Conservation (phyloP, 345 rosid species). For the Eucalyptus shirleyi region DNA sequence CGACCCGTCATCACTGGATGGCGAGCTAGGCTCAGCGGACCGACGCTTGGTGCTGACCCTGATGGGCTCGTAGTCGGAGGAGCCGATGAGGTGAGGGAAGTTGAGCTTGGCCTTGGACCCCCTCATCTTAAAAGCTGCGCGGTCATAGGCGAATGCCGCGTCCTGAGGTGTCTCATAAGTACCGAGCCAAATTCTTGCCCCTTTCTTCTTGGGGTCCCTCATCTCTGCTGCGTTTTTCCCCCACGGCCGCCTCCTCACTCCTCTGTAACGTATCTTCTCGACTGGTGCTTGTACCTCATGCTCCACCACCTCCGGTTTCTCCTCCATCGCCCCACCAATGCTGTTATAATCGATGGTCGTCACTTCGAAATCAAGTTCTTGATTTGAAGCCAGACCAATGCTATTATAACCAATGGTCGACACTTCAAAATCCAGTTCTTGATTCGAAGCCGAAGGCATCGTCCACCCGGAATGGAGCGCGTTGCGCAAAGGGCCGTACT, state of each 20-base stretch:
- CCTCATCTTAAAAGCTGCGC: conserved; percentile 29
- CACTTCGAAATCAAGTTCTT: neutral
- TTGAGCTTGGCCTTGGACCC: conserved; percentile 32
- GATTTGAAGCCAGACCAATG: neutral
- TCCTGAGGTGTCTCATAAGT: conserved; percentile 37
- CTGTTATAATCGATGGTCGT: neutral
- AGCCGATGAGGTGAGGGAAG: conserved; percentile 23
- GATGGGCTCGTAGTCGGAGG: conserved; percentile 13
- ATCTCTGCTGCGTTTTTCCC: conserved; percentile 37
- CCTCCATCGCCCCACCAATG: neutral
- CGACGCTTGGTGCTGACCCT: conserved; percentile 21
- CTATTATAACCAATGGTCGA: neutral
- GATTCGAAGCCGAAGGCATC: neutral
- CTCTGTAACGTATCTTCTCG: conserved; percentile 12
- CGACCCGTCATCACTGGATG: neutral
- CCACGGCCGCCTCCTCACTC: conserved; percentile 45
- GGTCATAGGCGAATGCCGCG: conserved; percentile 34
- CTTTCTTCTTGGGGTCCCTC: conserved; percentile 34
- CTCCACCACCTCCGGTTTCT: neutral
- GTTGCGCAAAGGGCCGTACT: conserved; percentile 6
- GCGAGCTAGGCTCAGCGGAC: conserved; percentile 6
- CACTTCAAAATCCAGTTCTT: neutral
- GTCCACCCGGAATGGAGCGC: conserved; percentile 14
- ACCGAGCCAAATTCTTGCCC: conserved; percentile 37
- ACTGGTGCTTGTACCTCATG: neutral